Evolutionary conservation across 2,329 filamentous ascomycete genomes (phyloP), one percentile per base, ranked within the genome.

Genomic region (Fusarium sp.): DNA sequence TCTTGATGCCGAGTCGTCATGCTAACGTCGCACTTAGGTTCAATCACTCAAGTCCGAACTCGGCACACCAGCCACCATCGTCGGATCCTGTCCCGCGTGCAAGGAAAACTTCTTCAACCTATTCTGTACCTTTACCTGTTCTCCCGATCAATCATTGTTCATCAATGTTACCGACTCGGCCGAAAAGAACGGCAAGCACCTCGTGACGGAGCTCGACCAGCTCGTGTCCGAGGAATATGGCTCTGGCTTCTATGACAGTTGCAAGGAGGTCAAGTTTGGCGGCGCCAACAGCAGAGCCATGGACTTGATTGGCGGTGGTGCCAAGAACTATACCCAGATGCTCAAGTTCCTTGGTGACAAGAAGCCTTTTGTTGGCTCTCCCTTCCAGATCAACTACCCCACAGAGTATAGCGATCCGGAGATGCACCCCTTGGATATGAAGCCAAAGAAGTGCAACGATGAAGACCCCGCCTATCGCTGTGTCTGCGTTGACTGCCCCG

Each of bases 21-120:
- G 64, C 70, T 77, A 60, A 77, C 24, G 27, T 55, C 44, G 14
- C 31, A 16, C 51, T 27, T 78, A 95, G 93, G 87, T 99, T 65
- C 90, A 93, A 77, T 88, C 92, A 2, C 90, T 99, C 71, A 92
- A 94, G 77, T 92, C 90, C 70, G 97, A 98, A 79, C 88, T 99
- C 66, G 92, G 94, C 75, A 94, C 94, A 24, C 96, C 95, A 2
- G 94, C 95, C 77, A 91, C 92, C 67, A 93, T 99, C 79, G 95
- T 99, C 80, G 92, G 95, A 29, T 94, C 95, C 11, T 99, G 96
- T 81, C 96, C 96, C 2, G 96, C 97, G 35, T 99, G 96, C 89
- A 97, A 96, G 83, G 93, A 95, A 78, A 99, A 99, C 86, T 99
- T 99, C 86, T 98, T 94, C 87, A 97, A 99, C 85, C 87, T 97